Conservation (phyloP, 1,139 yeast genomes). For the Taiozyma sp. region DNA sequence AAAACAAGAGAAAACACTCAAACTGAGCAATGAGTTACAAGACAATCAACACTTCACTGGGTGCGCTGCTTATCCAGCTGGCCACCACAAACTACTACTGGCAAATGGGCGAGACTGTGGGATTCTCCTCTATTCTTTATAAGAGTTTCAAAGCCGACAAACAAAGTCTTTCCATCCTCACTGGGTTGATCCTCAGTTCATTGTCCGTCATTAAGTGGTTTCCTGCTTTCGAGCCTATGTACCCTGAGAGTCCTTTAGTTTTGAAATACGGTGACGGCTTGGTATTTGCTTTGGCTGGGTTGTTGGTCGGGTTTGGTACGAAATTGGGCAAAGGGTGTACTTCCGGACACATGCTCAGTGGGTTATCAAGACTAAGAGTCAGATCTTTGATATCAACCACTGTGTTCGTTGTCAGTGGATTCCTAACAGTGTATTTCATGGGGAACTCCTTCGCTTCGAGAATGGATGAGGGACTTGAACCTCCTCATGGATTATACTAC, state of each 20-base stretch:
- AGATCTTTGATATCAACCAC: slow-evolving; percentile 39
- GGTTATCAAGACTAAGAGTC: slow-evolving; percentile 36
- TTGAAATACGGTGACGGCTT: neutral
- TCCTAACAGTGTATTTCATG: neutral
- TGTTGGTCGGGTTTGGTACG: slow-evolving; percentile 40
- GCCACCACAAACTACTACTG: slow-evolving; percentile 36
- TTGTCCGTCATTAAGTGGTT: slow-evolving; percentile 3
- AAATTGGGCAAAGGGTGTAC: slow-evolving; percentile 43
- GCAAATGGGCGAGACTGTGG: slow-evolving; percentile 35
- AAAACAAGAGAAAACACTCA: too few species aligned
- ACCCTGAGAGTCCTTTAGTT: slow-evolving; percentile 6
- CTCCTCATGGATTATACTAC: neutral
- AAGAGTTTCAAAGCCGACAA: slow-evolving; percentile 23
- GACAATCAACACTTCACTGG: slow-evolving; percentile 28
- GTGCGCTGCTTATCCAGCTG: slow-evolving; percentile 38
- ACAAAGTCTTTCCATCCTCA: slow-evolving; percentile 10
- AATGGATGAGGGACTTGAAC: neutral
- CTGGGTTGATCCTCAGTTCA: slow-evolving; percentile 15
- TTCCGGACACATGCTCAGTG: slow-evolving; percentile 46
- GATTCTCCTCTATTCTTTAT: slow-evolving; percentile 38
- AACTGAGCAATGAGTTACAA: neutral
- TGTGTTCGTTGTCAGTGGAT: slow-evolving; percentile 23
- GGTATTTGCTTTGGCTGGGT: slow-evolving; percentile 27
- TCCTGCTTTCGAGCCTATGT: slow-evolving; percentile 11
- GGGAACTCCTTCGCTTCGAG: neutral